Evolutionary conservation across 2,329 filamentous ascomycete genomes (phyloP).

Genomic region (Akanthomyces dipterigenus): DNA sequence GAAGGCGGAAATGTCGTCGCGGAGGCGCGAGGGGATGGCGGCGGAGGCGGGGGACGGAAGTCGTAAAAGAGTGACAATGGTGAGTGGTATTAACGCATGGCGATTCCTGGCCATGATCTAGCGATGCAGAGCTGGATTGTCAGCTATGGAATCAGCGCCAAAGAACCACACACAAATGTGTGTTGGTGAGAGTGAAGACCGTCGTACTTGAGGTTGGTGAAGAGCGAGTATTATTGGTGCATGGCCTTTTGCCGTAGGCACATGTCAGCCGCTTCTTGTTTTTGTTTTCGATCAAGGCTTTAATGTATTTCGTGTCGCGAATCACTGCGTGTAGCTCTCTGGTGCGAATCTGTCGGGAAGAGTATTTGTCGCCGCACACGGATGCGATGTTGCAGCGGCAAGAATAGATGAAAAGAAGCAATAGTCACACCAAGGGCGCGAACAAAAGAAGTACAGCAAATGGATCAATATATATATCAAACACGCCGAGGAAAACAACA

Average conservation of each 20-base stretch:
- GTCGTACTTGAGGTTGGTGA: not conserved
- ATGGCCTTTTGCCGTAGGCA: not conserved
- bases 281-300: not conserved
- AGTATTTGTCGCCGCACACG: too few relatives aligned
- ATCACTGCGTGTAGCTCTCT: not conserved
- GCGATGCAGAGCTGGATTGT: slow-evolving; percentile 1
- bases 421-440: not conserved
- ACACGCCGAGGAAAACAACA: not conserved
- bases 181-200: slow-evolving; percentile 7
- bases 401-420: not conserved
- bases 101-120: slow-evolving; percentile 33
- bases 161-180: too few relatives aligned
- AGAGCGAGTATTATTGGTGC: not conserved
- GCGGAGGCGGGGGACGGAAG: slow-evolving; percentile 13
- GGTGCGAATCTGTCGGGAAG: too few relatives aligned
- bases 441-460: not conserved
- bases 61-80: slow-evolving; percentile 11
- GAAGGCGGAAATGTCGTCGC: slow-evolving; percentile 32
- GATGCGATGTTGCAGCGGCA: not conserved
- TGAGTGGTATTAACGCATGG: not conserved
- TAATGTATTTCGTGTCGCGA: not conserved
- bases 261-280: not conserved
- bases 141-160: too few relatives aligned
- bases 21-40: slow-evolving; percentile 20
- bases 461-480: not conserved